Percentiles rank a stretch among this genome's conserved stretches.
Evolutionary conservation across 768 basidiomycete species (phyloP).

Genomic region (Coprinellus micaceus): DNA sequence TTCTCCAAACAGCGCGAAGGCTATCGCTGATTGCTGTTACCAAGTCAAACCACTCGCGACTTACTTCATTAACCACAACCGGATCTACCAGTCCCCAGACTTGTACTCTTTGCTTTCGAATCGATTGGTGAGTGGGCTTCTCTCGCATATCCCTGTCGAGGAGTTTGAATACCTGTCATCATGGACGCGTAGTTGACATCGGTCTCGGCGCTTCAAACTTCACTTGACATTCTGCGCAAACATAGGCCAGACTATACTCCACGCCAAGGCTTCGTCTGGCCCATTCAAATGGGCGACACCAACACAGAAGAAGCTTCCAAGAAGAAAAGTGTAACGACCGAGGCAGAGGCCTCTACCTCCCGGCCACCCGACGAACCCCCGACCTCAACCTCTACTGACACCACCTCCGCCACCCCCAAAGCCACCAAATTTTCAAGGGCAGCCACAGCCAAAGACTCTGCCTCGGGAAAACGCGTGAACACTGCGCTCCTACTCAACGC

Average conservation of each 20-base stretch:
- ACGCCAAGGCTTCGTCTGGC: conserved; percentile 81
- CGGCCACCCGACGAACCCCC: background rate
- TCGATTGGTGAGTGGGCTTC: conserved; percentile 58
- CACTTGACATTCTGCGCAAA: conserved; percentile 67
- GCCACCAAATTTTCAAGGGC: background rate
- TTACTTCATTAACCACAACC: conserved; percentile 86
- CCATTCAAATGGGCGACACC: conserved; percentile 42
- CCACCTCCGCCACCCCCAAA: background rate
- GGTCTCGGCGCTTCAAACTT: conserved; percentile 67
- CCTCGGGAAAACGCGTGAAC: conserved; percentile 55
- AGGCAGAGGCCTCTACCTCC: conserved; percentile 13
- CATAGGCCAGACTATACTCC: conserved; percentile 83
- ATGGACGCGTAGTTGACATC: conserved; percentile 80
- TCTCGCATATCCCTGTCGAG: too few relatives aligned
- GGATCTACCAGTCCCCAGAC: conserved; percentile 86
- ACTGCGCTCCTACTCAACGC: conserved; percentile 67
- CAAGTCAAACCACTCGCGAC: conserved; percentile 73
- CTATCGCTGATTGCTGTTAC: conserved; percentile 8
- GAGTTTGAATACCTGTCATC: too few relatives aligned
- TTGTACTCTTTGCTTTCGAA: conserved; percentile 82
- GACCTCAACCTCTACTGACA: too few relatives aligned
- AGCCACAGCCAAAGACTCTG: background rate
- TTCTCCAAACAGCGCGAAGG: conserved; percentile 6
- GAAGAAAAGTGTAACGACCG: conserved; percentile 29
- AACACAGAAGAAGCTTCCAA: conserved; percentile 35